Evolutionary conservation across 805 yeast species (phyloP).

Genomic region (Zygoascus flipseniorum): DNA sequence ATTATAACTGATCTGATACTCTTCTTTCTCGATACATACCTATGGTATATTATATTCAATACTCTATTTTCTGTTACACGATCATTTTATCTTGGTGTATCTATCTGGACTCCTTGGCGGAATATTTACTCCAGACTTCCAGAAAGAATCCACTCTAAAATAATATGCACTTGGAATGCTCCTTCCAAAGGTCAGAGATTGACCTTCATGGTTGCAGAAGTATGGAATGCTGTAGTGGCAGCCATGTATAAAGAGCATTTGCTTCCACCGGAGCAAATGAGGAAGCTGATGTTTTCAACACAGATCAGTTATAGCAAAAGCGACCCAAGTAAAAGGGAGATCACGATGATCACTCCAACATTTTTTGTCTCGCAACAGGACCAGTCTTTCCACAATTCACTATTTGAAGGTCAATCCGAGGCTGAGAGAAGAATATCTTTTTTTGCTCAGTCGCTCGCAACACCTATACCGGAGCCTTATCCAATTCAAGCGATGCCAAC

Average conservation of each 20-base stretch:
- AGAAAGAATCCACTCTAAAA: constrained; percentile 62
- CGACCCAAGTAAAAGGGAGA: constrained; percentile 41
- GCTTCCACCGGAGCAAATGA: constrained; percentile 63
- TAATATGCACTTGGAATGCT: constrained; percentile 37
- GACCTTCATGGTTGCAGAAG: constrained; percentile 10
- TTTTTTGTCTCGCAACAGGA: constrained; percentile 82
- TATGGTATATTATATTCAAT: constrained; percentile 97
- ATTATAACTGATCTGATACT: constrained; percentile 82
- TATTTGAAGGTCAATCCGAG: constrained; percentile 57
- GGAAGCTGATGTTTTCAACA: constrained; percentile 40
- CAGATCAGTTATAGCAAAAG: constrained; percentile 12
- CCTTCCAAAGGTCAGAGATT: constrained; percentile 26
- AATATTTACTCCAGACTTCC: constrained; percentile 88
- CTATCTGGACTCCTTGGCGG: constrained; percentile 99
- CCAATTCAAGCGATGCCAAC: constrained; percentile 67
- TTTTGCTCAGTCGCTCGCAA: constrained; percentile 82
- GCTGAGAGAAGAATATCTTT: constrained; percentile 79
- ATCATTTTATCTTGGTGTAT: constrained; percentile 96
- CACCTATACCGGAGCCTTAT: constrained; percentile 70
- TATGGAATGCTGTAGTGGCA: constrained; percentile 80
- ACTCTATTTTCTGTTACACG: constrained; percentile 94
- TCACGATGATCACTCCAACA: constrained; percentile 35
- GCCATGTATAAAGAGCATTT: constrained; percentile 79
- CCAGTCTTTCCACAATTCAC: constrained; percentile 48
- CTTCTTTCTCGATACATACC: constrained; percentile 96